These are phyloP conservation scores for Clavispora carvajalis DNA, from an alignment of 805 yeast genomes.

Conservation along the genomic window DNA sequence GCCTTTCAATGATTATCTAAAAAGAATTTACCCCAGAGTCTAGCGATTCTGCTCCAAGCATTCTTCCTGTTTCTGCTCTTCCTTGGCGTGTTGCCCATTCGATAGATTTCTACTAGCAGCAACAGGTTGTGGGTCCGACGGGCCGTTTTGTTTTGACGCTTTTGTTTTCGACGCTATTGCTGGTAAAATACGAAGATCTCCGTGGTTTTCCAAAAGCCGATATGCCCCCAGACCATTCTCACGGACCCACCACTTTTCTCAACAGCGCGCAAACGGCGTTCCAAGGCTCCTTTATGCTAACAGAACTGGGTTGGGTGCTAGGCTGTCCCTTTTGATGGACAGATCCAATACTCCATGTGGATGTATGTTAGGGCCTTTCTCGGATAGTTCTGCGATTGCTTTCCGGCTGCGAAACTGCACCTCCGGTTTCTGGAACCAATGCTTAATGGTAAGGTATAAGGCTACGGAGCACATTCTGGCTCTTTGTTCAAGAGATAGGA, in stretches of 20 bases:
- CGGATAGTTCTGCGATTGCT: neutral
- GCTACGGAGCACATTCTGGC: neutral
- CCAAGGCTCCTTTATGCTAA: neutral
- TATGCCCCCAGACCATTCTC: conserved; percentile 5
- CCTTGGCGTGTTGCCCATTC: neutral
- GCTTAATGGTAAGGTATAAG: neutral
- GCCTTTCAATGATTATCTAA: neutral
- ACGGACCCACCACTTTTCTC: neutral
- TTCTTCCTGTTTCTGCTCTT: neutral
- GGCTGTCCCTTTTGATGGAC: conserved; percentile 12
- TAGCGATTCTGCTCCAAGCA: neutral
- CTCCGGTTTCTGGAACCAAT: neutral
- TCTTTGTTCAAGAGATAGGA: conserved; percentile 9
- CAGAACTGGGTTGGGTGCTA: conserved; percentile 1
- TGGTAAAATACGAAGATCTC: conserved; percentile 1
- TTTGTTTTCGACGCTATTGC: conserved; percentile 16
- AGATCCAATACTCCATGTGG: conserved; percentile 11
- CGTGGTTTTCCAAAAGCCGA: conserved; percentile 13
- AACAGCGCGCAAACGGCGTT: neutral
- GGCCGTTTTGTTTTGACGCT: neutral
- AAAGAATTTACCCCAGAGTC: neutral
- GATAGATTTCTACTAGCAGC: neutral
- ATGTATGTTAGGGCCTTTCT: conserved; percentile 8
- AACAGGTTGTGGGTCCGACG: neutral
- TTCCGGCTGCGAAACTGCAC: neutral